These are phyloP conservation scores for Discostella stelligeroides DNA, from an alignment of 108 stramenopile genomes.

Conservation along the genomic window DNA sequence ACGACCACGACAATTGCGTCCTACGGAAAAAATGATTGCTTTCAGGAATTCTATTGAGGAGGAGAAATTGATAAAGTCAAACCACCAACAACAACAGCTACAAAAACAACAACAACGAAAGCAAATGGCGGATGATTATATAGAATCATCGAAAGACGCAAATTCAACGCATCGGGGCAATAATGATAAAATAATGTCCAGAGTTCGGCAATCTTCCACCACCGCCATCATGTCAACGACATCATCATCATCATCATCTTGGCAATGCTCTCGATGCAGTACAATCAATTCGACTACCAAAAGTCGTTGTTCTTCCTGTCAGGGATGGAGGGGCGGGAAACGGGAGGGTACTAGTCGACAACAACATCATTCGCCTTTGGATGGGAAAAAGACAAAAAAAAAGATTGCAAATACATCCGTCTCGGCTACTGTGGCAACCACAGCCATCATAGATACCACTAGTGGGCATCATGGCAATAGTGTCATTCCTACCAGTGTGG, in stretches of 20 bases:
- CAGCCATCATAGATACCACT: too few species aligned
- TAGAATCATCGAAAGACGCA: too few species aligned
- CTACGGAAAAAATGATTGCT: constrained; percentile 29
- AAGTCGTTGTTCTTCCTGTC: constrained; percentile 13
- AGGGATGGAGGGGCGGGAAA: constrained; percentile 12
- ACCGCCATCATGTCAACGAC: too few species aligned
- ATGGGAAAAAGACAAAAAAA: background rate
- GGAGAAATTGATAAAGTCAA: background rate
- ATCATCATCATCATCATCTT: background rate
- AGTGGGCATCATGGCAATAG: too few species aligned
- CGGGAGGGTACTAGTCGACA: background rate
- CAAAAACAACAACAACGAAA: background rate
- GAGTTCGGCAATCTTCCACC: too few species aligned
- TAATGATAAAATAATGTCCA: too few species aligned
- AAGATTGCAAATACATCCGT: background rate
- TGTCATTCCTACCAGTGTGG: too few species aligned
- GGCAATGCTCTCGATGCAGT: background rate
- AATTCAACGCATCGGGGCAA: too few species aligned
- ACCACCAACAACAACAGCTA: background rate
- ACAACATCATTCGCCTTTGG: too few species aligned
- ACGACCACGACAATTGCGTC: constrained; percentile 29
- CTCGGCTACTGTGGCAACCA: background rate
- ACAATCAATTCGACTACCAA: background rate
- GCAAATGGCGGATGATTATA: background rate
- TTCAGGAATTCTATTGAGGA: background rate